Conservation (phyloP, 1,139 yeast genomes). For the Taphrina confusa region DNA sequence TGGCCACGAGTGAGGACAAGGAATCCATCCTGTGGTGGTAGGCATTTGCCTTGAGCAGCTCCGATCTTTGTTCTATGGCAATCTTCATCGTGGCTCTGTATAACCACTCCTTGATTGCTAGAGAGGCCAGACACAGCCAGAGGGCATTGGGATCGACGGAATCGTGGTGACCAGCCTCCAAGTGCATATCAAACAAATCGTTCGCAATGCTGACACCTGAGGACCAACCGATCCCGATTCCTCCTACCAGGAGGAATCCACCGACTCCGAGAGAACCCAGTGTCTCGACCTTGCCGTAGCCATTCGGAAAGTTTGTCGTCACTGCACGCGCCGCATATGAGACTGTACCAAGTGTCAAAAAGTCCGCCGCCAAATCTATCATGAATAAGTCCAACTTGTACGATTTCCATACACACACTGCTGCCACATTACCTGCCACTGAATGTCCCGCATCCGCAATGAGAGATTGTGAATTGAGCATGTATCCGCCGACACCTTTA, state of each 20-base stretch:
- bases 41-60: slow-evolving; percentile 91
- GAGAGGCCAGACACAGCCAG: slow-evolving; percentile 90
- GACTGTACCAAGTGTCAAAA: slow-evolving; percentile 85
- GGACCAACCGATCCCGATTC: slow-evolving; percentile 70
- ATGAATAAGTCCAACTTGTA: slow-evolving; percentile 5
- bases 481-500: slow-evolving; percentile 84
- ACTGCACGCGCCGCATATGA: slow-evolving; percentile 73
- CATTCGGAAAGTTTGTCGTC: slow-evolving; percentile 68
- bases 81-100: slow-evolving; percentile 78
- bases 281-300: slow-evolving; percentile 91
- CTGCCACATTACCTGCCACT: slow-evolving; percentile 13
- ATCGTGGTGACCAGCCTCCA: slow-evolving; percentile 52
- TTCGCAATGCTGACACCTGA: slow-evolving; percentile 36
- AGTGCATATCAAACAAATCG: slow-evolving; percentile 41
- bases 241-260: slow-evolving; percentile 78
- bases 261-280: slow-evolving; percentile 88
- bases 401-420: background rate
- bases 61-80: slow-evolving; percentile 75
- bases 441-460: slow-evolving; percentile 87
- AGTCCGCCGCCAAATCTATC: slow-evolving; percentile 77
- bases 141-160: slow-evolving; percentile 79
- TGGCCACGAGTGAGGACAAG: slow-evolving; percentile 85
- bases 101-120: slow-evolving; percentile 80
- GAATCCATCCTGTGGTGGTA: slow-evolving; percentile 99
- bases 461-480: slow-evolving; percentile 91